phyloP scores from a whole-genome alignment of 2,329 filamentous ascomycete species.

The Annulohypoxylon truncatum region DNA sequence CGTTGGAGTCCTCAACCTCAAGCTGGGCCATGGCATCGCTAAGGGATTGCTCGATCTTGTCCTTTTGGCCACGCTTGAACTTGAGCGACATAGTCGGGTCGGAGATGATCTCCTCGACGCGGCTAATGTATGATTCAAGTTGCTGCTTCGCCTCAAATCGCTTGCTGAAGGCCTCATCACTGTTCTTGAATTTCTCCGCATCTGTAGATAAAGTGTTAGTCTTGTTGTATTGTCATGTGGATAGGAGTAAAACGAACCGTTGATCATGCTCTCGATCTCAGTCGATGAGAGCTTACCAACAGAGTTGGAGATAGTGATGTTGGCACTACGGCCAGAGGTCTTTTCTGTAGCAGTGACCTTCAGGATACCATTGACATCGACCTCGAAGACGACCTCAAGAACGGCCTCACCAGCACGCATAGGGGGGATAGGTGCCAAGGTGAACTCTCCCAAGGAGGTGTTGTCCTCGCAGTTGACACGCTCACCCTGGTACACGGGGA shows the following conservation, averaged over 20 bases:
- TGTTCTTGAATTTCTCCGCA: constrained; percentile 98
- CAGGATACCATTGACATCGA: constrained; percentile 99
- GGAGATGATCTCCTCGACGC: constrained; percentile 98
- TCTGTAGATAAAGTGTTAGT: constrained; percentile 60
- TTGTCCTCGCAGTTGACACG: constrained; percentile 99
- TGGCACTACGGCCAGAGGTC: constrained; percentile 95
- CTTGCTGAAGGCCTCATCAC: constrained; percentile 99
- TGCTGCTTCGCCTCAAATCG: constrained; percentile 99
- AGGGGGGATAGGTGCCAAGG: constrained; percentile 86
- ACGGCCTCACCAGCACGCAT: constrained; percentile 95
- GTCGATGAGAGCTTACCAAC: constrained; percentile 95
- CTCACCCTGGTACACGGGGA: constrained; percentile 96
- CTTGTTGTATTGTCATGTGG: neutral
- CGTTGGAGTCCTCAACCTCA: constrained; percentile 89
- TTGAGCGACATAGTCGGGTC: constrained; percentile 96
- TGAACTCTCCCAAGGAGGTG: constrained; percentile 97
- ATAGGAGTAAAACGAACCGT: constrained; percentile 62
- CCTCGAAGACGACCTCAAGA: constrained; percentile 98
- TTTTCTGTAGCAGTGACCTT: constrained; percentile 99
- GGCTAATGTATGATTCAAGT: constrained; percentile 98
- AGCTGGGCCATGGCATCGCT: constrained; percentile 98
- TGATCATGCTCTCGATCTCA: constrained; percentile 99
- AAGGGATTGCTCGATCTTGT: constrained; percentile 98
- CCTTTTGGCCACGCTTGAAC: constrained; percentile 99
- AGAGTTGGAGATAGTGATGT: constrained; percentile 99